Base-by-base conservation (phyloP, 805 yeast species). In the Brettanomyces bruxellensis region DNA sequence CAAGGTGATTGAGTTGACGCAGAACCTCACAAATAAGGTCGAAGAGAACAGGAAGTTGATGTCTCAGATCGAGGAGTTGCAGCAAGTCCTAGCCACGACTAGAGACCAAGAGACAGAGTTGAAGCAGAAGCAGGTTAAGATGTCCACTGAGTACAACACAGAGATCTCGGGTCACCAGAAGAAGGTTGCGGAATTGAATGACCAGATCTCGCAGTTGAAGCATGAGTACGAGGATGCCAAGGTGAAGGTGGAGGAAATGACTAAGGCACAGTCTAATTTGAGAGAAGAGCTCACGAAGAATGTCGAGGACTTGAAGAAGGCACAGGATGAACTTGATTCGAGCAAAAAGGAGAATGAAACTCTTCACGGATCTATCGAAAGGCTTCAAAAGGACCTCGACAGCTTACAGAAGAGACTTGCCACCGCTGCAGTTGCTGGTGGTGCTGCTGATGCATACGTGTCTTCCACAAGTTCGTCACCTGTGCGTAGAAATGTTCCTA, bases 1-100 rank as follows among this genome's bases (percentile, higher is more conserved):
- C 67, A 93, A 95, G 72, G 97, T 95, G n/a, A 89, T 93, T 53
- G 95, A 90, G 65, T 77, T 93, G 55, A 91, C 97, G 3, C 95
- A 91, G 59, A 76, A 83, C 11, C 72, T 91, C 50, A 79, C 95
- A 0, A 67, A 80, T 35, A 86, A 87, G 62, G 82, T 85, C 25
- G 86, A 79, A 53, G 96, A 88, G 55, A 90, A 90, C 65, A 83
- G 83, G 68, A 76, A 74, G 50, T 72, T 91, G 59, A 72, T 78
- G 49, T 66, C 67, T 13, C 84, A 85, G 57, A 76, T 90, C 43
- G 73, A 76, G 66, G 61, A 69, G 39, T 60, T 81, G 45, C 77
- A 75, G 50, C 56, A 56, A 8, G 67, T 72, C 24, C 70, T 87
- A 48, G 78, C 73, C 32, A 82, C 76, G 51, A 73, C 81, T 5